Base-by-base conservation (phyloP, 495 filamentous ascomycete species). In the Diplogelasinospora grovesii region DNA sequence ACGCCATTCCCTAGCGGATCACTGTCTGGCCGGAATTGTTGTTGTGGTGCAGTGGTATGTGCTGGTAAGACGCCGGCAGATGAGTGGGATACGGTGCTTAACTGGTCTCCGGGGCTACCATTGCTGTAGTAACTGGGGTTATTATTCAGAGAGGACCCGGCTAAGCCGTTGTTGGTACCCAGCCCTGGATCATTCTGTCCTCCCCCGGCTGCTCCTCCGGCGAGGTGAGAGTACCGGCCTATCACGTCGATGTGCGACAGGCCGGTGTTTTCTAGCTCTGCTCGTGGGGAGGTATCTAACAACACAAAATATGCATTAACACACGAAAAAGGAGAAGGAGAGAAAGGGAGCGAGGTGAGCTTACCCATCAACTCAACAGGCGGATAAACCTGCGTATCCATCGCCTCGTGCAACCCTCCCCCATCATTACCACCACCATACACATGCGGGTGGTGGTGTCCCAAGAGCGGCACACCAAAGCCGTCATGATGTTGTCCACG, bases 351-450 rank as follows among this genome's bases (percentile, higher is more conserved):
- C 15, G 10, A 25, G 8, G 22, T 10, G 13, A 19, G 57, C 66
- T 36, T 53, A 73, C 72, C 68, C 34, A 41, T 45, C 35, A 76
- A 56, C 43, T 77, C 71, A 14, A 57, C 63, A 4, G 54, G 57
- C 6, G 24, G 20, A 0, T 25, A 37, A 13, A 71, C 43, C 10
- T 52, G 56, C 19, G 54, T 60, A 37, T 49, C 60, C 39, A 53
- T 65, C 54, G 68, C 63, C 52, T 73, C n/a, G n/a, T n/a, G n/a
- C n/a, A n/a, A n/a, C n/a, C n/a, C n/a, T n/a, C n/a, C n/a, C n/a
- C n/a, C n/a, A n/a, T n/a, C n/a, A n/a, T n/a, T n/a, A n/a, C n/a
- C n/a, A n/a, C n/a, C n/a, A n/a, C n/a, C n/a, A n/a, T n/a, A n/a
- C n/a, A n/a, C n/a, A n/a, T n/a, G n/a, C n/a, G n/a, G n/a, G n/a